Percentiles rank a stretch among this genome's conserved stretches.
Conservation (phyloP, 2,329 filamentous ascomycete genomes). For the Apiospora hydei region DNA sequence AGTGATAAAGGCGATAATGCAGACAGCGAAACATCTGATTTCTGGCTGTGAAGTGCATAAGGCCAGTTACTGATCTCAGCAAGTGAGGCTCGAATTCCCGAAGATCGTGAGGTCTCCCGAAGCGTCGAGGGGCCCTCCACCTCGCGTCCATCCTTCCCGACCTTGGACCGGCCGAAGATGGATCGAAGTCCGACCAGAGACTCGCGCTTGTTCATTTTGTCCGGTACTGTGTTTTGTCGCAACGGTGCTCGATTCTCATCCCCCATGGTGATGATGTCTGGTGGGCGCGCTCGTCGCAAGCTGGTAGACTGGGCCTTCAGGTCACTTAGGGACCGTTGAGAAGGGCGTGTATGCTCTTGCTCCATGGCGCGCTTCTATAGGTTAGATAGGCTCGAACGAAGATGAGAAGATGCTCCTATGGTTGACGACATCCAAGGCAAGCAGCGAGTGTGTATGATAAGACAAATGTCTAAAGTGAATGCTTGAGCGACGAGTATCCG, state of each 20-base stretch:
- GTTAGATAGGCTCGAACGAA: not conserved
- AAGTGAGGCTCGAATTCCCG: slow-evolving; percentile 54
- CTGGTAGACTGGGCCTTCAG: slow-evolving; percentile 43
- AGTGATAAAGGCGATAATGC: slow-evolving; percentile 22
- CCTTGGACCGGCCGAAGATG: slow-evolving; percentile 58
- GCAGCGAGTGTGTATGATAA: slow-evolving; percentile 3
- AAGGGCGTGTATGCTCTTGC: slow-evolving; percentile 34
- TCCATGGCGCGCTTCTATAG: slow-evolving; percentile 21
- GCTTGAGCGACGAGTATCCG: not conserved
- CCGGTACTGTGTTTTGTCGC: slow-evolving; percentile 39
- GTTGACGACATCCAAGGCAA: slow-evolving; percentile 3
- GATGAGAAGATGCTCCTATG: not conserved
- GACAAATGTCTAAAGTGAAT: slow-evolving; percentile 21
- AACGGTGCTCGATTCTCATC: slow-evolving; percentile 51
- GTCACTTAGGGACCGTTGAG: slow-evolving; percentile 42
- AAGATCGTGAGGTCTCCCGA: slow-evolving; percentile 42
- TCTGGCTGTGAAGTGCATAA: slow-evolving; percentile 44
- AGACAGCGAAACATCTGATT: slow-evolving; percentile 46
- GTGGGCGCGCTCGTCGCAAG: slow-evolving; percentile 48
- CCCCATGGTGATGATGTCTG: slow-evolving; percentile 43
- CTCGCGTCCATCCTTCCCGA: slow-evolving; percentile 39
- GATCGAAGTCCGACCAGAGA: slow-evolving; percentile 59
- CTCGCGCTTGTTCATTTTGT: slow-evolving; percentile 55
- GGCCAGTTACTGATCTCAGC: slow-evolving; percentile 55
- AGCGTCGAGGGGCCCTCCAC: slow-evolving; percentile 41